Percentiles rank a stretch among this genome's conserved stretches.
These are phyloP conservation scores for Triticum turgidum DNA, from an alignment of 176 grass and related monocot species.

Conservation along the genomic window DNA sequence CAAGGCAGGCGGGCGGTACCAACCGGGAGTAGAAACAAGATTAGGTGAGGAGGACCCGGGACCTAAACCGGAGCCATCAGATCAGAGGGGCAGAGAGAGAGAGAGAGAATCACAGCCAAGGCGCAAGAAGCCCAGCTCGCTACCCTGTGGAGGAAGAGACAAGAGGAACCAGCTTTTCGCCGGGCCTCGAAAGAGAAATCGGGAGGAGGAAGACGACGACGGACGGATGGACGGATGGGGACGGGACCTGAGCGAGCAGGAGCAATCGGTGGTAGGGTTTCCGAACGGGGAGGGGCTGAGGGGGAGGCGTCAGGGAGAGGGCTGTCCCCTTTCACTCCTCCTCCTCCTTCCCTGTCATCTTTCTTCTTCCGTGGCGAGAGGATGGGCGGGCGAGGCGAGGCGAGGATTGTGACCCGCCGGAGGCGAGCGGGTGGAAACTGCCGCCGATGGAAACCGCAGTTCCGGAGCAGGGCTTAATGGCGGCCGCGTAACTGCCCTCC, in stretches of 20 bases:
- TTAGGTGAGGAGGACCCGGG: constrained; percentile 43
- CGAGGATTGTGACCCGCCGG: not conserved
- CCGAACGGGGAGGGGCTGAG: not conserved
- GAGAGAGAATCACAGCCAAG: constrained; percentile 31
- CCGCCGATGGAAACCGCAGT: not conserved
- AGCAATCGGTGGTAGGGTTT: not conserved
- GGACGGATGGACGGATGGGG: not conserved
- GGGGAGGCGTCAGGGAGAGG: not conserved
- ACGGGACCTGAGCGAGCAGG: not conserved
- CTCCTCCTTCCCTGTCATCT: too few species aligned
- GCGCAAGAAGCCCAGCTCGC: not conserved
- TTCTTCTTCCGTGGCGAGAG: not conserved
- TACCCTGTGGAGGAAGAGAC: constrained; percentile 29
- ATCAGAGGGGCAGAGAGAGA: not conserved
- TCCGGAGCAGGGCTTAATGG: not conserved
- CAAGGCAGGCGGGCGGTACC: constrained; percentile 25
- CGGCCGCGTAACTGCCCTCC: constrained; percentile 20
- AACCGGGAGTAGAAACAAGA: constrained; percentile 49
- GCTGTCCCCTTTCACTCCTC: constrained; percentile 22
- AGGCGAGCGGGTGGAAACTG: constrained; percentile 15
- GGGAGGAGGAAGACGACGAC: not conserved
- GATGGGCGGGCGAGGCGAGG: too few species aligned
- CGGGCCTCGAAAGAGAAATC: not conserved
- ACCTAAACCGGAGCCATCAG: constrained; percentile 19
- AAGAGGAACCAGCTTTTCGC: constrained; percentile 15